phyloP scores from a whole-genome alignment of 805 yeast genomes.

The Sugiyamaella smithiae region DNA sequence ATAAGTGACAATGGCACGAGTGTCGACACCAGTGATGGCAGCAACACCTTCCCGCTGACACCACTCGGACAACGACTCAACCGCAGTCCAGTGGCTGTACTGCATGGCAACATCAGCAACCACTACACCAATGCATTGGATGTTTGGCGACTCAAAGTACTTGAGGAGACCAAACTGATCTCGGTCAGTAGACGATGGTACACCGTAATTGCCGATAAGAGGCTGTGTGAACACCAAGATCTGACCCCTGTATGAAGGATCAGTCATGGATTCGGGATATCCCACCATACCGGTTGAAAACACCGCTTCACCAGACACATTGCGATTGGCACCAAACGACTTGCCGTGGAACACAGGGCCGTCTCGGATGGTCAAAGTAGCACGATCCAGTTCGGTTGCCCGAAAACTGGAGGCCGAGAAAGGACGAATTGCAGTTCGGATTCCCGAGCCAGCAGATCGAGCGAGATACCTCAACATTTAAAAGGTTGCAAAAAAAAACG shows the following conservation, averaged over 20 bases:
- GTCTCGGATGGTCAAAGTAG: slow-evolving; percentile 84
- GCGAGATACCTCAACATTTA: slow-evolving; percentile 7
- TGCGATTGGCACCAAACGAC: slow-evolving; percentile 93
- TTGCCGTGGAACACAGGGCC: slow-evolving; percentile 92
- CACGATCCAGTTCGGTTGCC: slow-evolving; percentile 35
- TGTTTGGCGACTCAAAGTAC: slow-evolving; percentile 85
- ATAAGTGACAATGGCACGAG: slow-evolving; percentile 88
- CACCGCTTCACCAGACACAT: slow-evolving; percentile 95
- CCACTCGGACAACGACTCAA: slow-evolving; percentile 92
- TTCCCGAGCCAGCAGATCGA: not conserved
- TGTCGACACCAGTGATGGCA: slow-evolving; percentile 95
- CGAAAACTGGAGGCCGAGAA: not conserved
- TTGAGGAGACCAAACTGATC: slow-evolving; percentile 84
- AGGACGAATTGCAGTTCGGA: not conserved
- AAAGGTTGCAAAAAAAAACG: not conserved
- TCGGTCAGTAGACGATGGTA: slow-evolving; percentile 76
- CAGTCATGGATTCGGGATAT: slow-evolving; percentile 98
- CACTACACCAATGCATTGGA: slow-evolving; percentile 94
- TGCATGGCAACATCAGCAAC: slow-evolving; percentile 94
- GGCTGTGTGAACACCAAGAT: slow-evolving; percentile 97
- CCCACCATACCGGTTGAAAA: slow-evolving; percentile 98
- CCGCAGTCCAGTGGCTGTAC: slow-evolving; percentile 99
- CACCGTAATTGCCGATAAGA: slow-evolving; percentile 96
- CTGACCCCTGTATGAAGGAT: slow-evolving; percentile 97
- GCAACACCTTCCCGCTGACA: slow-evolving; percentile 96